phyloP scores from a whole-genome alignment of 345 rosid genomes.

The Schrenkiella parvula region DNA sequence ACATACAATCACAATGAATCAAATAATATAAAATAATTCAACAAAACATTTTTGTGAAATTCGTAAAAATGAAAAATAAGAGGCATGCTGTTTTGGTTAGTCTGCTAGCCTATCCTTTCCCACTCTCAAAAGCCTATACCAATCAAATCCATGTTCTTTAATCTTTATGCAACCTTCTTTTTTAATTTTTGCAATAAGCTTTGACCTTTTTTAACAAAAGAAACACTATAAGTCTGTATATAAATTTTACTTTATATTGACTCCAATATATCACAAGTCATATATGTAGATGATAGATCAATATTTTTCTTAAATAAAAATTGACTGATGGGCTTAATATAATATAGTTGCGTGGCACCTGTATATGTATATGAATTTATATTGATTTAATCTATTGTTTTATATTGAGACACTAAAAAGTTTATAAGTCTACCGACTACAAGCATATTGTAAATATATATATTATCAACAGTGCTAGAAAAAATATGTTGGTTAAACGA shows the following conservation, averaged over 20 bases:
- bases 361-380: no score
- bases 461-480: no score
- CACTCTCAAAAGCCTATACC: constrained; percentile 30
- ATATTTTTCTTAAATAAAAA: not conserved
- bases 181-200: not conserved
- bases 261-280: constrained; percentile 13
- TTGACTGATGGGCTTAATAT: no score
- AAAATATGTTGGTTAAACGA: not conserved
- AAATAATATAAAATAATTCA: not conserved
- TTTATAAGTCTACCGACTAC: no score
- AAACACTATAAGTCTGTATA: not conserved
- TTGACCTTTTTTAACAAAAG: constrained; percentile 7
- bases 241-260: constrained; percentile 7
- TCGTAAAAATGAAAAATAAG: not conserved
- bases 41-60: not conserved
- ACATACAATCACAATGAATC: not conserved
- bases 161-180: not conserved
- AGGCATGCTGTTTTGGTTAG: constrained; percentile 20
- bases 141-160: constrained; percentile 13
- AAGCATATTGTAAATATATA: no score
- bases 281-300: not conserved
- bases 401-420: no score
- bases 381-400: no score
- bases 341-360: no score
- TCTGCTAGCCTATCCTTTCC: constrained; percentile 19